Evolutionary conservation across 768 basidiomycete genomes (phyloP).

Genomic region (Piloderma croceum): DNA sequence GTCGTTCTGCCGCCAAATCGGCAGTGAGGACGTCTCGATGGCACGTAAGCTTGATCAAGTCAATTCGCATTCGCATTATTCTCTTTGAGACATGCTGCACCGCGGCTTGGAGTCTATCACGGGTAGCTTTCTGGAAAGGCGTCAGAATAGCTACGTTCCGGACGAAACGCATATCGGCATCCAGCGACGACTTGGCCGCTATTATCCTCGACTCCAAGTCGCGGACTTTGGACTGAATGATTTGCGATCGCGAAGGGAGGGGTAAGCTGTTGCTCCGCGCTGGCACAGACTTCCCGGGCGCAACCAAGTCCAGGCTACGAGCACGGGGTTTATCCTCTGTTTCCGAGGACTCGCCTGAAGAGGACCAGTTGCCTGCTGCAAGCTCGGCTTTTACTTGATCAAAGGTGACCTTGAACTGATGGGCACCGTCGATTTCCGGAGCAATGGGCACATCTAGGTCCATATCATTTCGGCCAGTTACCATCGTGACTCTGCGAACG

Average conservation of each 20-base stretch:
- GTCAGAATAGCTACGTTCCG: conserved; percentile 82
- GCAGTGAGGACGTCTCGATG: conserved; percentile 68
- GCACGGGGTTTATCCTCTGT: neutral
- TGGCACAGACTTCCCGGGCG: conserved; percentile 9
- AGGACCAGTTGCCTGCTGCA: conserved; percentile 43
- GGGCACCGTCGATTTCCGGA: conserved; percentile 54
- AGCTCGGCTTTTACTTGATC: conserved; percentile 83
- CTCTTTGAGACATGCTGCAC: conserved; percentile 60
- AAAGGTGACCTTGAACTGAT: conserved; percentile 77
- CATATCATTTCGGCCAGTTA: conserved; percentile 24
- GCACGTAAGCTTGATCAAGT: conserved; percentile 67
- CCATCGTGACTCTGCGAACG: conserved; percentile 27
- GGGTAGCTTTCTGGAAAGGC: conserved; percentile 81
- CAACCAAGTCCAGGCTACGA: conserved; percentile 5
- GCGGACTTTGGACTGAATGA: conserved; percentile 54
- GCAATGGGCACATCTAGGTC: conserved; percentile 43
- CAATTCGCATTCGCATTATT: conserved; percentile 62
- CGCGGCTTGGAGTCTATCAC: conserved; percentile 62
- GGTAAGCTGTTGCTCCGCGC: conserved; percentile 25
- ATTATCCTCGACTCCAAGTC: conserved; percentile 59
- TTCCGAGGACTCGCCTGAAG: conserved; percentile 8
- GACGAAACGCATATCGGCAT: conserved; percentile 62
- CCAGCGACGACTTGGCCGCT: conserved; percentile 51
- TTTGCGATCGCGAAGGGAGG: conserved; percentile 49
- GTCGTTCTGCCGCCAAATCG: conserved; percentile 70